phyloP scores from a whole-genome alignment of 2,329 filamentous ascomycete genomes.

The Talaromyces sp. region DNA sequence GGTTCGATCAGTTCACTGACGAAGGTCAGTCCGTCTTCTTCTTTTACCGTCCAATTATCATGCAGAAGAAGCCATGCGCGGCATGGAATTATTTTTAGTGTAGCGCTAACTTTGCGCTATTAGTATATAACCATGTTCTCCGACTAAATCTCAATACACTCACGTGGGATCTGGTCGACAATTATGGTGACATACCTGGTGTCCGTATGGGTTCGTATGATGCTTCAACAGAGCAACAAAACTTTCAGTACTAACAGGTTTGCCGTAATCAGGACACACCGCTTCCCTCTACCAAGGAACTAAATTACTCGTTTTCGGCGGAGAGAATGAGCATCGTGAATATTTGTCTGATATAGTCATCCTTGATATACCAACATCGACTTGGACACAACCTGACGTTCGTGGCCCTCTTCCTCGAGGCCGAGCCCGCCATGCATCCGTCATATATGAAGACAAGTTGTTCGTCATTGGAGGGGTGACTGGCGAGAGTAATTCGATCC shows the following conservation, averaged over 20 bases:
- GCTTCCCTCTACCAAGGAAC: constrained; percentile 89
- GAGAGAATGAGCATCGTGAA: constrained; percentile 94
- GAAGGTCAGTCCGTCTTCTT: constrained; percentile 52
- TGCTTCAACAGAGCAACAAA: neutral
- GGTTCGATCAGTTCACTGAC: constrained; percentile 97
- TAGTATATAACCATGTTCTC: constrained; percentile 94
- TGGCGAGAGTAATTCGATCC: constrained; percentile 74
- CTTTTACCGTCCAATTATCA: neutral
- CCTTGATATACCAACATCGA: constrained; percentile 87
- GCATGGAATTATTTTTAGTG: neutral
- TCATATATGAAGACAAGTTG: constrained; percentile 92
- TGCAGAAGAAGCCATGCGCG: neutral
- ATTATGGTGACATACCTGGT: constrained; percentile 95
- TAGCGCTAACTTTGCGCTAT: constrained; percentile 2
- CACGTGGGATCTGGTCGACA: constrained; percentile 94
- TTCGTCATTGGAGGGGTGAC: constrained; percentile 96
- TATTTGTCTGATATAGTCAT: constrained; percentile 95
- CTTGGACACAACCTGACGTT: constrained; percentile 91
- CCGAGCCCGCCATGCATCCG: constrained; percentile 84
- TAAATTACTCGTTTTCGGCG: constrained; percentile 94
- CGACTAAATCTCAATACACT: constrained; percentile 79
- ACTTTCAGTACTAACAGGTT: neutral
- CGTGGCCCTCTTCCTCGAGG: constrained; percentile 81
- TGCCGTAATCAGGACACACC: constrained; percentile 65
- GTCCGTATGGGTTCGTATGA: constrained; percentile 80